Conservation (phyloP, 352 stramenopile species). For the Pythium dissimile region DNA sequence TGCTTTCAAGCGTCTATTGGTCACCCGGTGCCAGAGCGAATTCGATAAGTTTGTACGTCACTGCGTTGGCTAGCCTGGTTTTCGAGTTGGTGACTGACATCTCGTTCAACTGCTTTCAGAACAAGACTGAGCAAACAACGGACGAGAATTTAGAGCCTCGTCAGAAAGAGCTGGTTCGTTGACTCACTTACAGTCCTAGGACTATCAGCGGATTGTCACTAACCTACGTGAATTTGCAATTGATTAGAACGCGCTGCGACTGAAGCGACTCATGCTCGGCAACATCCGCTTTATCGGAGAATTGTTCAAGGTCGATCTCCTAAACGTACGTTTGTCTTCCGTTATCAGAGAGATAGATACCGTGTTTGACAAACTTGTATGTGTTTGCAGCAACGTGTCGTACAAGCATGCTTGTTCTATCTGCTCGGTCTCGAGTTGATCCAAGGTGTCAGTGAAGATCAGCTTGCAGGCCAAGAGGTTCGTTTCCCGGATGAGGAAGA, state of each 20-base stretch:
- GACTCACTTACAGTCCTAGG: no score
- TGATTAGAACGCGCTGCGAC: conserved; percentile 45
- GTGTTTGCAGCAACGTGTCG: conserved; percentile 46
- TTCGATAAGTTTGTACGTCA: conserved; percentile 70
- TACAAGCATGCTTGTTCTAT: conserved; percentile 79
- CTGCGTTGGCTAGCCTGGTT: not conserved
- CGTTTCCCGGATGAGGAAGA: conserved; percentile 83
- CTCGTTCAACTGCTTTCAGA: conserved; percentile 25
- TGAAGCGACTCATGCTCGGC: conserved; percentile 77
- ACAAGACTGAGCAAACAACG: conserved; percentile 33
- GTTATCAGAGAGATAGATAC: no score
- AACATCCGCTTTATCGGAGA: conserved; percentile 89
- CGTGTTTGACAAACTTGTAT: not conserved
- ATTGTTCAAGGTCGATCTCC: conserved; percentile 83
- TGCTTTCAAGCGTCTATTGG: conserved; percentile 74
- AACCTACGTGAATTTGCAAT: no score
- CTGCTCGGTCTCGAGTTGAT: conserved; percentile 76
- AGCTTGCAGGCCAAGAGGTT: conserved; percentile 56
- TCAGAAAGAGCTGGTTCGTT: conserved; percentile 46
- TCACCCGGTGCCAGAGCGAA: conserved; percentile 73
- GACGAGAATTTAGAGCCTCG: conserved; percentile 41
- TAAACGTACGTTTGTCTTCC: conserved; percentile 56
- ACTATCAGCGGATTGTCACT: no score
- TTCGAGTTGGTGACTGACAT: not conserved
- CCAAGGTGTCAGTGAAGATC: conserved; percentile 32